These are phyloP conservation scores for Acanthamoeba quina DNA, from an alignment of 208 protist species.

Conservation along the genomic window DNA sequence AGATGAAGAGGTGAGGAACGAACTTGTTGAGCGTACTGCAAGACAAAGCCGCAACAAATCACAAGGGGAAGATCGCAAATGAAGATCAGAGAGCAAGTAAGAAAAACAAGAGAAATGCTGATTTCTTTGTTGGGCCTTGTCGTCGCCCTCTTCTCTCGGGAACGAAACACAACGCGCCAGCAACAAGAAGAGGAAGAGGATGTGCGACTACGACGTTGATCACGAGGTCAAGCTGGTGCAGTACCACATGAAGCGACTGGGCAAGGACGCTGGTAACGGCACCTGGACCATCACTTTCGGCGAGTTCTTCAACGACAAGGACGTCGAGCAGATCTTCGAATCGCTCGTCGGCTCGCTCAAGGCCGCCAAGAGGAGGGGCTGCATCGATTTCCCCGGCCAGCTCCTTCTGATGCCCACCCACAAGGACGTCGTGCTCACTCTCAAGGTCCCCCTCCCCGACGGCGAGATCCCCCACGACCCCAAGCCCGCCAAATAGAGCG, in stretches of 20 bases:
- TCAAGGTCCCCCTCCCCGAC: slow-evolving; percentile 36
- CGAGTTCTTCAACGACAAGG: slow-evolving; percentile 72
- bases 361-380: slow-evolving; percentile 75
- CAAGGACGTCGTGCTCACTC: slow-evolving; percentile 77
- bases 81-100: too few relatives aligned
- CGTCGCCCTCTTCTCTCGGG: background rate
- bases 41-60: too few relatives aligned
- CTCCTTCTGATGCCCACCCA: slow-evolving; percentile 74
- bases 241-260: slow-evolving; percentile 72
- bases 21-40: too few relatives aligned
- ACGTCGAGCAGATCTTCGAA: slow-evolving; percentile 77
- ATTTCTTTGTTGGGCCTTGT: background rate
- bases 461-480: background rate
- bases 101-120: too few relatives aligned
- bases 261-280: slow-evolving; percentile 70
- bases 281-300: slow-evolving; percentile 72
- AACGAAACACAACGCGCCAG: background rate
- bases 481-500: background rate
- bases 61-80: too few relatives aligned
- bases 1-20: too few relatives aligned
- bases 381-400: slow-evolving; percentile 73
- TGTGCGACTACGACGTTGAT: slow-evolving; percentile 77
- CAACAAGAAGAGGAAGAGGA: background rate
- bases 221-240: slow-evolving; percentile 74
- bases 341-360: slow-evolving; percentile 75